Evolutionary conservation across 2,329 filamentous ascomycete species (phyloP).

Genomic region (Alternaria sp.): DNA sequence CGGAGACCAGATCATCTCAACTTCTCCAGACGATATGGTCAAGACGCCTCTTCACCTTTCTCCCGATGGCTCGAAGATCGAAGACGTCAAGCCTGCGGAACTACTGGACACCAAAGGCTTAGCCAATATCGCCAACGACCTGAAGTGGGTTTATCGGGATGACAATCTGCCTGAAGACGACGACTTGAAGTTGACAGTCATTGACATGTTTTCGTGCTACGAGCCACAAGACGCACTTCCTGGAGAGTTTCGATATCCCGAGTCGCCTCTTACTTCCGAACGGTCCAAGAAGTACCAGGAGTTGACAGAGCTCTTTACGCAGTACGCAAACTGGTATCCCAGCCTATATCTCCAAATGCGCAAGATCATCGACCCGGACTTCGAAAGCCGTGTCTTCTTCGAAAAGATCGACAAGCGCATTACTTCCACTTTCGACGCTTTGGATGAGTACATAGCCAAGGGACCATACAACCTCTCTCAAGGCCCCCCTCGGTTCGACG

Average conservation of each 20-base stretch:
- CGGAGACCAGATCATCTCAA: conserved; percentile 41
- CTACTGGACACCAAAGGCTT: conserved; percentile 36
- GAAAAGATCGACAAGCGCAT: conserved; percentile 43
- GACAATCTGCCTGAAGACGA: conserved; percentile 32
- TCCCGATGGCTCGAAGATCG: conserved; percentile 42
- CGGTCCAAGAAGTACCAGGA: conserved; percentile 41
- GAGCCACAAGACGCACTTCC: conserved; percentile 45
- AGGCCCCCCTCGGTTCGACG: conserved; percentile 32
- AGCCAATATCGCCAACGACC: conserved; percentile 33
- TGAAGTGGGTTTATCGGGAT: conserved; percentile 42
- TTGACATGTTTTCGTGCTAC: conserved; percentile 47
- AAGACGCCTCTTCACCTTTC: conserved; percentile 37
- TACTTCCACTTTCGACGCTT: conserved; percentile 31
- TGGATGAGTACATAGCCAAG: conserved; percentile 40
- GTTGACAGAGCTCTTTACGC: conserved; percentile 35
- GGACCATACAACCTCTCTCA: conserved; percentile 33
- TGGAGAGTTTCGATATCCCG: conserved; percentile 38
- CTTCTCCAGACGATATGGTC: conserved; percentile 26
- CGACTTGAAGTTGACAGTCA: conserved; percentile 40
- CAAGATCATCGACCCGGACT: conserved; percentile 38
- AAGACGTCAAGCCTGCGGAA: conserved; percentile 36
- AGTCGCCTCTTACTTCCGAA: conserved; percentile 34
- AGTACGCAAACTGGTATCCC: conserved; percentile 36
- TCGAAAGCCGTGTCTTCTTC: conserved; percentile 44
- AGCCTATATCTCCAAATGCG: conserved; percentile 37